phyloP scores from a whole-genome alignment of 306 rosid genomes.

The Sicyos edulis region DNA sequence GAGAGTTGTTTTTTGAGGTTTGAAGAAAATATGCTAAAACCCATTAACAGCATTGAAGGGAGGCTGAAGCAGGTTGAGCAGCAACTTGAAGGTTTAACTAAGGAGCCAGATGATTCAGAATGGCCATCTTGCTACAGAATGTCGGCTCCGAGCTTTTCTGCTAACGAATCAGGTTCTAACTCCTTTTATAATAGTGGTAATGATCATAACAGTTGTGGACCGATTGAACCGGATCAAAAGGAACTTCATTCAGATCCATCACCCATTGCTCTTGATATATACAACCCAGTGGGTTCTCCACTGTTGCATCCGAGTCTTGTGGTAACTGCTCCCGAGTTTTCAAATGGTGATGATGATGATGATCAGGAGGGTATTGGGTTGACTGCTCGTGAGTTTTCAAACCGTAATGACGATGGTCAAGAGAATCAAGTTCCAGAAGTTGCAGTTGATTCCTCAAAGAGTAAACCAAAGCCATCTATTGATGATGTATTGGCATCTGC shows the following conservation, averaged over 20 bases:
- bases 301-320: constrained; percentile 56
- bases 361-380: constrained; percentile 59
- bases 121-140: constrained; percentile 40
- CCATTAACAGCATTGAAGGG: constrained; percentile 65
- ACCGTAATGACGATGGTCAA: constrained; percentile 49
- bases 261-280: constrained; percentile 27
- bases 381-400: constrained; percentile 69
- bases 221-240: constrained; percentile 29
- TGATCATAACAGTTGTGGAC: constrained; percentile 31
- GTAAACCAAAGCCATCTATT: constrained; percentile 49
- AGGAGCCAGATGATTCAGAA: constrained; percentile 39
- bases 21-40: constrained; percentile 76
- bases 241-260: constrained; percentile 28
- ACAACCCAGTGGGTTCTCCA: constrained; percentile 35
- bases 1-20: constrained; percentile 64
- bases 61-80: constrained; percentile 84
- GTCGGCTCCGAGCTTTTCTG: constrained; percentile 55
- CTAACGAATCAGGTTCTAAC: constrained; percentile 42
- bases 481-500: constrained; percentile 82
- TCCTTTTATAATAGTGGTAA: constrained; percentile 35
- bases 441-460: constrained; percentile 26
- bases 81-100: constrained; percentile 59
- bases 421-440: constrained; percentile 27
- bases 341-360: constrained; percentile 57
- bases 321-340: constrained; percentile 77